phyloP scores from a whole-genome alignment of 2,329 filamentous ascomycete species.

The Endoconidiophora laricicola region DNA sequence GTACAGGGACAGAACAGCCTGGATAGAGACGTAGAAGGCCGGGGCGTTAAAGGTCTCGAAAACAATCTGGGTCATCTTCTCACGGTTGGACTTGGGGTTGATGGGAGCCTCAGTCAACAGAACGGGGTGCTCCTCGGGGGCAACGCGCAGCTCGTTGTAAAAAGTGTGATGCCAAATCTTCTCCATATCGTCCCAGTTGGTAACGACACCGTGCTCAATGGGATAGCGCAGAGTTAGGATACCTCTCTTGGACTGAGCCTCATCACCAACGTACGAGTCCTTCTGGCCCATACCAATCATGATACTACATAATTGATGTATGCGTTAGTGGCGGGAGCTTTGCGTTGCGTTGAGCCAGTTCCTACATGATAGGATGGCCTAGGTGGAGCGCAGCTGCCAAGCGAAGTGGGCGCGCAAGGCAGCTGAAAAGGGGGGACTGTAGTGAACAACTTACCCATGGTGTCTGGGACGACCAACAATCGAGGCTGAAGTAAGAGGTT shows the following conservation, averaged over 20 bases:
- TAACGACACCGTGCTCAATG: constrained; percentile 99
- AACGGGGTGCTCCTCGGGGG: constrained; percentile 98
- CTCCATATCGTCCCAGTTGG: constrained; percentile 99
- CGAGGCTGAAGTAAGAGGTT: constrained; percentile 48
- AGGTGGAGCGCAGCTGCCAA: constrained; percentile 3
- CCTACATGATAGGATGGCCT: constrained; percentile 4
- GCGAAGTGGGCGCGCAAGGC: neutral
- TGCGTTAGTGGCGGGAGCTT: constrained; percentile 19
- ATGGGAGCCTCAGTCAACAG: constrained; percentile 98
- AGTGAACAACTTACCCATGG: constrained; percentile 66
- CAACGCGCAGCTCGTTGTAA: constrained; percentile 99
- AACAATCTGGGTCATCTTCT: constrained; percentile 99
- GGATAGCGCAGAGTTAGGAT: constrained; percentile 98
- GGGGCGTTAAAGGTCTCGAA: constrained; percentile 99
- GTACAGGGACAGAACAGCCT: constrained; percentile 98
- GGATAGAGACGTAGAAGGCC: constrained; percentile 99
- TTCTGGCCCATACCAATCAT: constrained; percentile 99
- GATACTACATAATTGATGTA: constrained; percentile 46
- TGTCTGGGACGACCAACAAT: constrained; percentile 99
- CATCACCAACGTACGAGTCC: constrained; percentile 99
- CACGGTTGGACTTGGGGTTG: constrained; percentile 99
- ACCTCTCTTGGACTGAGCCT: constrained; percentile 99
- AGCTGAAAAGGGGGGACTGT: constrained; percentile 4
- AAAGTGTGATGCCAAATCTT: constrained; percentile 99
- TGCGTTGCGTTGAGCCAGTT: constrained; percentile 1